phyloP scores from a whole-genome alignment of 257 asterid genomes.

The Thymus quinquecostatus region DNA sequence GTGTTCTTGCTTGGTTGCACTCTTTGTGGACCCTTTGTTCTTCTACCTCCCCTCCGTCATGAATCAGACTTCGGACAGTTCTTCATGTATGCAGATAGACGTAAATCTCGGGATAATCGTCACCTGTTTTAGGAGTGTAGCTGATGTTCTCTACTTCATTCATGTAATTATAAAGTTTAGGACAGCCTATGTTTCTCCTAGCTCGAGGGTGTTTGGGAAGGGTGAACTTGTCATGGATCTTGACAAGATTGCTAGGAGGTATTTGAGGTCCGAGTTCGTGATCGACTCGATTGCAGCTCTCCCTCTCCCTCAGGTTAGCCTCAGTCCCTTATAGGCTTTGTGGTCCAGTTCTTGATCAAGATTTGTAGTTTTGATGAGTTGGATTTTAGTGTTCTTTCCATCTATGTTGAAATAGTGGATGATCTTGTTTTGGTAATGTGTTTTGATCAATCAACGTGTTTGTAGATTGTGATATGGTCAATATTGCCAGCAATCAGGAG shows the following conservation, averaged over 20 bases:
- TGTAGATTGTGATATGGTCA: slow-evolving; percentile 78
- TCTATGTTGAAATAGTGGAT: background rate
- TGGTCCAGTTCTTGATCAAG: background rate
- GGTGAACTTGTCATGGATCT: slow-evolving; percentile 89
- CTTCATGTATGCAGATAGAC: slow-evolving; percentile 81
- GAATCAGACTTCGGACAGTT: slow-evolving; percentile 39
- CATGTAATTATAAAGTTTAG: slow-evolving; percentile 70
- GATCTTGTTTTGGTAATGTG: too few species aligned
- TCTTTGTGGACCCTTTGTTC: slow-evolving; percentile 83
- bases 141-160: slow-evolving; percentile 66
- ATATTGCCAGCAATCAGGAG: slow-evolving; percentile 79
- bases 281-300: slow-evolving; percentile 73
- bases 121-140: slow-evolving; percentile 72
- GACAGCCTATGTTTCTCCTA: slow-evolving; percentile 84
- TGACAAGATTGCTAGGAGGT: slow-evolving; percentile 59
- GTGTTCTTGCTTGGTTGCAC: slow-evolving; percentile 71
- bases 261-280: slow-evolving; percentile 68
- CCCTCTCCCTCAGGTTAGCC: slow-evolving; percentile 92
- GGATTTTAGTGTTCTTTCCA: too few species aligned
- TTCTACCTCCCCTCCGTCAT: slow-evolving; percentile 75
- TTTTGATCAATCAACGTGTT: too few species aligned
- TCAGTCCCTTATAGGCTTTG: background rate
- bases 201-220: slow-evolving; percentile 86
- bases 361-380: too few species aligned
- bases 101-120: slow-evolving; percentile 64